phyloP scores from a whole-genome alignment of 2,329 filamentous ascomycete species.

The Penicillium digitatum region DNA sequence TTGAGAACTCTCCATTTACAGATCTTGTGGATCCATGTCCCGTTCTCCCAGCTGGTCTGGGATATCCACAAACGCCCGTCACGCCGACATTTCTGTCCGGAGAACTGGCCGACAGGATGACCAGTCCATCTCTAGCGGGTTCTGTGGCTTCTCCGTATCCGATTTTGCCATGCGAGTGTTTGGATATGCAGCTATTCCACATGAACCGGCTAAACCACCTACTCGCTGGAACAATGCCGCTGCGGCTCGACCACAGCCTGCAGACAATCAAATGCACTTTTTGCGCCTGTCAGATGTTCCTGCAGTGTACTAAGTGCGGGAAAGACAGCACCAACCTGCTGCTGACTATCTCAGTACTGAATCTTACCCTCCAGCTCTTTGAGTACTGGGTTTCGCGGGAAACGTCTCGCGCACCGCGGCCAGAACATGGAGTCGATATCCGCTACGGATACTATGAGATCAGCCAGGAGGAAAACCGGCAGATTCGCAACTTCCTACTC shows the following conservation, averaged over 20 bases:
- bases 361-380: slow-evolving; percentile 30
- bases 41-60: slow-evolving; percentile 16
- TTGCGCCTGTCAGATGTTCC: slow-evolving; percentile 27
- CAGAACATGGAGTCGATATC: slow-evolving; percentile 18
- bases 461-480: slow-evolving; percentile 26
- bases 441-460: slow-evolving; percentile 34
- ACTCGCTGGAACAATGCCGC: slow-evolving; percentile 22
- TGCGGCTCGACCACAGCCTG: slow-evolving; percentile 34
- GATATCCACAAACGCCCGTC: slow-evolving; percentile 27
- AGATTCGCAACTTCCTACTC: slow-evolving; percentile 29
- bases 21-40: slow-evolving; percentile 17
- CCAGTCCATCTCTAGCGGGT: slow-evolving; percentile 28
- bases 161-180: slow-evolving; percentile 28
- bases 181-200: slow-evolving; percentile 29
- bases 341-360: slow-evolving; percentile 30
- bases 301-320: slow-evolving; percentile 30
- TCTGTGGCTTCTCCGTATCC: slow-evolving; percentile 24
- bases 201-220: slow-evolving; percentile 33
- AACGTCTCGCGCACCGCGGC: slow-evolving; percentile 9
- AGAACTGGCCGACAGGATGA: slow-evolving; percentile 26
- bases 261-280: slow-evolving; percentile 32
- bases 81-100: slow-evolving; percentile 31
- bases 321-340: slow-evolving; percentile 31
- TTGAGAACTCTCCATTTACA: slow-evolving; percentile 18
- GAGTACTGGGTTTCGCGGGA: slow-evolving; percentile 32